Conservation (phyloP, 805 yeast species). For the Candida pseudofarinosa region DNA sequence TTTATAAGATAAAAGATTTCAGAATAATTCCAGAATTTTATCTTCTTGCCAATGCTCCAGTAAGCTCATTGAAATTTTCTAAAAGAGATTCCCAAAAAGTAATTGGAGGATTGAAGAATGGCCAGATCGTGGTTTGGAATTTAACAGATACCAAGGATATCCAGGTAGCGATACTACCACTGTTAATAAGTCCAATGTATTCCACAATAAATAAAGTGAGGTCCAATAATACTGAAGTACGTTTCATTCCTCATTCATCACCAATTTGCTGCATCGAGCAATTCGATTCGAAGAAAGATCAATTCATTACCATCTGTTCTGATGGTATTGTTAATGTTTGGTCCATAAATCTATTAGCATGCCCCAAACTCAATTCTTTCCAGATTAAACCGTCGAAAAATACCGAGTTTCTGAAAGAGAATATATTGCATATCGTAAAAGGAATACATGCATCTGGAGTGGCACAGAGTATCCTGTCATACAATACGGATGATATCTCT, state of each 20-base stretch:
- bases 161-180: constrained; percentile 17
- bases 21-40: constrained; percentile 31
- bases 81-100: constrained; percentile 33
- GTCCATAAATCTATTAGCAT: constrained; percentile 30
- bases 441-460: background rate
- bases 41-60: constrained; percentile 37
- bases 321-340: constrained; percentile 30
- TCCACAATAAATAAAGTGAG: constrained; percentile 6
- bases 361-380: constrained; percentile 20
- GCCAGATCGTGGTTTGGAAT: constrained; percentile 52
- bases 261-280: constrained; percentile 22
- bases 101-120: constrained; percentile 48
- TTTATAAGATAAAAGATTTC: constrained; percentile 28
- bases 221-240: background rate
- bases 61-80: constrained; percentile 40
- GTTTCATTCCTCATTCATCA: constrained; percentile 12
- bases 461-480: background rate
- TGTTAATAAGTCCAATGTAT: constrained; percentile 18
- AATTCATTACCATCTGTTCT: constrained; percentile 16
- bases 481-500: background rate
- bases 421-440: background rate
- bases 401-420: background rate
- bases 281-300: constrained; percentile 16
- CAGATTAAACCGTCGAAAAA: constrained; percentile 3
- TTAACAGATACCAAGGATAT: constrained; percentile 11